These are phyloP conservation scores for Microdochium bolleyi DNA, from an alignment of 2,329 filamentous ascomycete species.

Conservation along the genomic window DNA sequence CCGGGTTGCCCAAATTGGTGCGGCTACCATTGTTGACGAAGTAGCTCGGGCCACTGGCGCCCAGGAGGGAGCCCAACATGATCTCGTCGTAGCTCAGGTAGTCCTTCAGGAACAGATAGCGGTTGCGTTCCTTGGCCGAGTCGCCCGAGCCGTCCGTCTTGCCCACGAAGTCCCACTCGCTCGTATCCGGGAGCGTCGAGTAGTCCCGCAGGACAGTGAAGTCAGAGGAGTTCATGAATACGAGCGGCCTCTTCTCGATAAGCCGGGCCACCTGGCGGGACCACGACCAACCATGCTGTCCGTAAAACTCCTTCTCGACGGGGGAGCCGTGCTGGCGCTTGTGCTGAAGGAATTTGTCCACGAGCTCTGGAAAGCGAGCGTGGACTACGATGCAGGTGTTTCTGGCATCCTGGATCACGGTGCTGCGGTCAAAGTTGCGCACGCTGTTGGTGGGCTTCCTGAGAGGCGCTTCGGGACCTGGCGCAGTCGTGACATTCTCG, in stretches of 20 bases:
- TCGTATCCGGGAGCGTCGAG: neutral
- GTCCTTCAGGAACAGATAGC: slow-evolving; percentile 9
- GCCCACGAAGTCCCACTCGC: slow-evolving; percentile 19
- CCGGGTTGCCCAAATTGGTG: slow-evolving; percentile 8
- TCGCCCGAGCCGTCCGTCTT: slow-evolving; percentile 1
- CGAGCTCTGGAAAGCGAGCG: slow-evolving; percentile 12
- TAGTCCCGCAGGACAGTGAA: slow-evolving; percentile 13
- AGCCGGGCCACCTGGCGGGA: slow-evolving; percentile 13
- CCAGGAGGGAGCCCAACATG: slow-evolving; percentile 21
- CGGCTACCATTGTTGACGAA: slow-evolving; percentile 21
- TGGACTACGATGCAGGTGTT: slow-evolving; percentile 18
- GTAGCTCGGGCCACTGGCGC: slow-evolving; percentile 18
- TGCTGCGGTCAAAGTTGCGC: slow-evolving; percentile 8
- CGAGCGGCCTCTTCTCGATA: slow-evolving; percentile 14
- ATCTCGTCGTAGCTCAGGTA: slow-evolving; percentile 26
- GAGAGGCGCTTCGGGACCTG: neutral
- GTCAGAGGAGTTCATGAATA: slow-evolving; percentile 13
- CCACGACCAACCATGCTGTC: slow-evolving; percentile 10
- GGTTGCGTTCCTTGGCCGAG: slow-evolving; percentile 8
- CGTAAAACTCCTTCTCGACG: slow-evolving; percentile 13
- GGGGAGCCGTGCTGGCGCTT: slow-evolving; percentile 14
- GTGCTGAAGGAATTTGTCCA: slow-evolving; percentile 15
- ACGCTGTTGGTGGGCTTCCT: slow-evolving; percentile 12
- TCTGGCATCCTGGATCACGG: slow-evolving; percentile 10
- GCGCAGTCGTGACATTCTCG: neutral